Evolutionary conservation across 2,329 filamentous ascomycete species (phyloP).

Genomic region (Daldinia sp.): DNA sequence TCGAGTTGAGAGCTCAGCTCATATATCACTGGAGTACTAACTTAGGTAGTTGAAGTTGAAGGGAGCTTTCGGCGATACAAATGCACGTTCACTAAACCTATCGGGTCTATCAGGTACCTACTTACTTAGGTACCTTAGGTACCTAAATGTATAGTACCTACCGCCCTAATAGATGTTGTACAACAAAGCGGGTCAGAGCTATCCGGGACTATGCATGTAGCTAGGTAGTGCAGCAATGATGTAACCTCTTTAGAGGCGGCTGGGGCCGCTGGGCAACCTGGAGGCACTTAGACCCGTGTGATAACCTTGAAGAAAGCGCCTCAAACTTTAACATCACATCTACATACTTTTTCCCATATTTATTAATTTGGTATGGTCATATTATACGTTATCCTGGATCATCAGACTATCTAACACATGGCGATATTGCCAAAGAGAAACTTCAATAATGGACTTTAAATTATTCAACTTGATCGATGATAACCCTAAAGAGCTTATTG

Average conservation of each 20-base stretch:
- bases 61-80: background rate
- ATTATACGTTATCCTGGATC: no score
- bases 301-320: background rate
- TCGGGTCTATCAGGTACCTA: background rate
- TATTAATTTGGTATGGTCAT: background rate
- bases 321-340: background rate
- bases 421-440: background rate
- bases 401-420: no score
- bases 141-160: background rate
- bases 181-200: background rate
- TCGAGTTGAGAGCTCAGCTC: background rate
- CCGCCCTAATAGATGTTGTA: background rate
- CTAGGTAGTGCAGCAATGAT: constrained; percentile 1
- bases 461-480: background rate
- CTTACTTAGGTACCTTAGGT: background rate
- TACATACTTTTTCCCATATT: background rate
- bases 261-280: no score
- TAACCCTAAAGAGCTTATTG: background rate
- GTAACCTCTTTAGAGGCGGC: background rate
- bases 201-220: background rate
- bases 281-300: background rate
- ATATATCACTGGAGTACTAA: no score
- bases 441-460: background rate
- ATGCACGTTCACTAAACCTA: background rate
- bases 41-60: background rate